phyloP scores from a whole-genome alignment of 371 early-diverging fungal species.

The Apophysomyces trapeziformis region DNA sequence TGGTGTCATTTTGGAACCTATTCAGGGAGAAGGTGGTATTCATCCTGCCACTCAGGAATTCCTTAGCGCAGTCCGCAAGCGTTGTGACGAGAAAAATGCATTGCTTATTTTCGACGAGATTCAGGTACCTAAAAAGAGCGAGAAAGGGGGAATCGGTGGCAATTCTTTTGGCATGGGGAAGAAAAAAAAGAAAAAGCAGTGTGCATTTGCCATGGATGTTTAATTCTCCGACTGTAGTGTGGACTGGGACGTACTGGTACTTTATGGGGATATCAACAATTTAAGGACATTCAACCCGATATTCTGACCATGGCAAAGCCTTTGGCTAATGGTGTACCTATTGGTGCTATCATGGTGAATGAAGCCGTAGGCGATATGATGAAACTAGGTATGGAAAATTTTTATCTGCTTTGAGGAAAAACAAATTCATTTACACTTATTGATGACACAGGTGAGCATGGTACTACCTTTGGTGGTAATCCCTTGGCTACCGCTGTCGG shows the following conservation, averaged over 20 bases:
- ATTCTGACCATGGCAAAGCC: conserved; percentile 96
- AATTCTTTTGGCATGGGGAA: no score
- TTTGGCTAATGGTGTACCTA: conserved; percentile 95
- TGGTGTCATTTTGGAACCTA: conserved; percentile 94
- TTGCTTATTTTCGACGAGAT: conserved; percentile 96
- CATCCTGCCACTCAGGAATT: conserved; percentile 72
- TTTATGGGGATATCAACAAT: conserved; percentile 86
- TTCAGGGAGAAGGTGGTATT: conserved; percentile 97
- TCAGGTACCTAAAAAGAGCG: conserved; percentile 58
- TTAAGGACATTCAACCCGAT: conserved; percentile 76
- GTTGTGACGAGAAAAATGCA: conserved; percentile 83
- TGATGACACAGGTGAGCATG: conserved; percentile 79
- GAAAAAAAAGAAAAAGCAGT: no score
- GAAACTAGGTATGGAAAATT: conserved; percentile 55
- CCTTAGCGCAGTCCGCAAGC: conserved; percentile 71
- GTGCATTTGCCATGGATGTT: not conserved
- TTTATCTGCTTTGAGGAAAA: not conserved
- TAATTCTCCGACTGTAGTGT: conserved; percentile 61
- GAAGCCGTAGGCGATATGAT: conserved; percentile 80
- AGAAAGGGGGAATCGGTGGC: no score
- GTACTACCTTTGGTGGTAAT: conserved; percentile 96
- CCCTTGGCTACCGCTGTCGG: conserved; percentile 86
- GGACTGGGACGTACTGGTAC: conserved; percentile 94
- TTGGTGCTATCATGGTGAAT: conserved; percentile 86
- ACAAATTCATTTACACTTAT: not conserved